Percentiles rank a stretch among this genome's conserved stretches.
Conservation (phyloP, 129 eudicot genomes). For the Flaveria brownii region DNA sequence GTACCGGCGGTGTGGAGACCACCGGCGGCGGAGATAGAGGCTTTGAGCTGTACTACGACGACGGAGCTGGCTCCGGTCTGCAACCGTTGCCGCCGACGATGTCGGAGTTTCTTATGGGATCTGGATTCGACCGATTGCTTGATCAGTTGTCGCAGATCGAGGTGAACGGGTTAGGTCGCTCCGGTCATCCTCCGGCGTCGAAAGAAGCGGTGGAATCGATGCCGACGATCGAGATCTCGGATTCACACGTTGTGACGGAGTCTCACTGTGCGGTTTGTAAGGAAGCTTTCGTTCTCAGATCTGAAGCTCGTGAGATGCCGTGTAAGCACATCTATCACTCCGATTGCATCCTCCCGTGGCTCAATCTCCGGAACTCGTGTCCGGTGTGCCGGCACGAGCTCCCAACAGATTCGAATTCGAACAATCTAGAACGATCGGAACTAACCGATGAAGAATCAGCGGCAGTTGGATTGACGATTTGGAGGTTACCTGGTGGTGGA, state of each 20-base stretch:
- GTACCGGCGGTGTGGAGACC: neutral
- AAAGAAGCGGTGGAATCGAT: constrained; percentile 76
- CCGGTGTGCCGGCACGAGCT: constrained; percentile 89
- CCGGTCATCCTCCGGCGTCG: constrained; percentile 72
- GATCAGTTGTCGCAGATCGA: constrained; percentile 83
- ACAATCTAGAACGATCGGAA: too few species aligned
- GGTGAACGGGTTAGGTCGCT: constrained; percentile 65
- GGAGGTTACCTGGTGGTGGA: constrained; percentile 97
- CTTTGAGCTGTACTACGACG: neutral
- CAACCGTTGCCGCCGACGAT: neutral
- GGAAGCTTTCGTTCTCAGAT: constrained; percentile 66
- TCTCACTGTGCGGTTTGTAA: constrained; percentile 85
- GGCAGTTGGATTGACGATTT: constrained; percentile 81
- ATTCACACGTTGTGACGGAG: constrained; percentile 48
- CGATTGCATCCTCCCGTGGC: constrained; percentile 89
- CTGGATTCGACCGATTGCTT: constrained; percentile 45
- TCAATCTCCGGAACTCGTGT: constrained; percentile 72
- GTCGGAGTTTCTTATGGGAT: neutral
- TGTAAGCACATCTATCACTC: constrained; percentile 84
- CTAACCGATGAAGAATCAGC: constrained; percentile 42
- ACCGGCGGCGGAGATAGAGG: neutral
- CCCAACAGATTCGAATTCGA: constrained; percentile 34
- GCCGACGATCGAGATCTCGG: constrained; percentile 57
- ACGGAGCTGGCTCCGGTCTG: neutral
- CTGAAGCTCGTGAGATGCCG: constrained; percentile 76